A percentile compares a stretch with the other conserved stretches of the same genome.
phyloP scores from a whole-genome alignment of 768 basidiomycete species.

The Termitomyces sp. region DNA sequence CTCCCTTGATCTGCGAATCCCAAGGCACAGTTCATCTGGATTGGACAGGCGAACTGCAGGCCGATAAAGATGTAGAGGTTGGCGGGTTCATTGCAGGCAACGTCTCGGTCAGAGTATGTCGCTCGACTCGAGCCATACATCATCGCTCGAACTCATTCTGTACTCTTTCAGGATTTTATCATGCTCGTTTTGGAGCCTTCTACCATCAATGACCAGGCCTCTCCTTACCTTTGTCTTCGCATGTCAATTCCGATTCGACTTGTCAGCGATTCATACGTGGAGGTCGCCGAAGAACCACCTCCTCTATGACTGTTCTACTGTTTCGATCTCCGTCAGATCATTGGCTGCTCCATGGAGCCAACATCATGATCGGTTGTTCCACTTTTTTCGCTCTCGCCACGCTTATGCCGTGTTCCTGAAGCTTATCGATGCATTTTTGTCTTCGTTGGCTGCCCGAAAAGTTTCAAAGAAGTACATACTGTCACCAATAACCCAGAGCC shows the following conservation, averaged over 20 bases:
- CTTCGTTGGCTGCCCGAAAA: not conserved
- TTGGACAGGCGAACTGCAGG: constrained; percentile 53
- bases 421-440: not conserved
- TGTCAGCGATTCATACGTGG: constrained; percentile 50
- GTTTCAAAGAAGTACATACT: not conserved
- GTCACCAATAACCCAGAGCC: not conserved
- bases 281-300: constrained; percentile 13
- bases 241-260: constrained; percentile 48
- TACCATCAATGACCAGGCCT: constrained; percentile 19
- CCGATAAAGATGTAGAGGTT: constrained; percentile 29
- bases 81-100: constrained; percentile 44
- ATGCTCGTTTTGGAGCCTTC: constrained; percentile 40
- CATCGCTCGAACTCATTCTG: not conserved
- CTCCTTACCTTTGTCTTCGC: constrained; percentile 32
- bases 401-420: not conserved
- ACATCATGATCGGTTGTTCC: not conserved
- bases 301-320: not conserved
- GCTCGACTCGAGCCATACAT: not conserved
- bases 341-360: not conserved
- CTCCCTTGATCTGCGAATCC: constrained; percentile 24
- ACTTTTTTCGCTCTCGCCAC: not conserved
- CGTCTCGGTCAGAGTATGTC: constrained; percentile 35
- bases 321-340: not conserved
- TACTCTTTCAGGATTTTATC: constrained; percentile 48
- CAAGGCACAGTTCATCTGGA: constrained; percentile 36